Evolutionary conservation across 768 basidiomycete species (phyloP).

Genomic region (Hypholoma sublateritium): DNA sequence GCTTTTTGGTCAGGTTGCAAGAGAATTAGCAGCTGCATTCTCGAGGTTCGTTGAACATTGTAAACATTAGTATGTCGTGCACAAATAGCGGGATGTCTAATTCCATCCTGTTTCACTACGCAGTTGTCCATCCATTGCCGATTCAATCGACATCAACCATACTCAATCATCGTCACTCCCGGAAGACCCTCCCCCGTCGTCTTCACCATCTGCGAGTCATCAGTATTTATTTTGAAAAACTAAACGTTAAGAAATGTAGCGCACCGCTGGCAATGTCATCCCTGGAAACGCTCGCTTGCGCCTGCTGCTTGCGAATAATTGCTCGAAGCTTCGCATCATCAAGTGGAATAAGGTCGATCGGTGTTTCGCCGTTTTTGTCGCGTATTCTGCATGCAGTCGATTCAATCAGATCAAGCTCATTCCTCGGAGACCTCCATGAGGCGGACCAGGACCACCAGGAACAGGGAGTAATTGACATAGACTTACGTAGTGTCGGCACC

Average conservation of each 20-base stretch:
- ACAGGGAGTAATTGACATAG: neutral
- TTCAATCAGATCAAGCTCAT: neutral
- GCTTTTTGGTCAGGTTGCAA: neutral
- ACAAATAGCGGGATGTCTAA: neutral
- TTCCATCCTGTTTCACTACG: neutral
- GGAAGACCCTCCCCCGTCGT: conserved; percentile 23
- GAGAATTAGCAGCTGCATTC: neutral
- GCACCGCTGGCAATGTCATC: conserved; percentile 70
- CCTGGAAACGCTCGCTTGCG: conserved; percentile 45
- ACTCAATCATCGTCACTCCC: conserved; percentile 21
- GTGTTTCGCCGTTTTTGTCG: conserved; percentile 64
- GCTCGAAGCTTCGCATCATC: conserved; percentile 50
- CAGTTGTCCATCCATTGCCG: neutral
- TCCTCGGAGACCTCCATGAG: too few species aligned
- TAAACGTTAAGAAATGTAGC: conserved; percentile 10
- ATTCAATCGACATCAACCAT: too few species aligned
- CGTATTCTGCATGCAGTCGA: conserved; percentile 50
- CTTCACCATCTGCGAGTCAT: conserved; percentile 24
- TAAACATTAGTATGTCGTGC: neutral
- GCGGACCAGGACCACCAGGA: neutral
- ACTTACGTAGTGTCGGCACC: conserved; percentile 71
- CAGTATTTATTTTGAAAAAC: neutral
- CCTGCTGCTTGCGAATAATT: conserved; percentile 56
- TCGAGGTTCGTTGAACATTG: neutral
- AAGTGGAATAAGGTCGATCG: conserved; percentile 52